phyloP scores from a whole-genome alignment of 2,329 filamentous ascomycete species.

The Colletotrichum theobromicola region DNA sequence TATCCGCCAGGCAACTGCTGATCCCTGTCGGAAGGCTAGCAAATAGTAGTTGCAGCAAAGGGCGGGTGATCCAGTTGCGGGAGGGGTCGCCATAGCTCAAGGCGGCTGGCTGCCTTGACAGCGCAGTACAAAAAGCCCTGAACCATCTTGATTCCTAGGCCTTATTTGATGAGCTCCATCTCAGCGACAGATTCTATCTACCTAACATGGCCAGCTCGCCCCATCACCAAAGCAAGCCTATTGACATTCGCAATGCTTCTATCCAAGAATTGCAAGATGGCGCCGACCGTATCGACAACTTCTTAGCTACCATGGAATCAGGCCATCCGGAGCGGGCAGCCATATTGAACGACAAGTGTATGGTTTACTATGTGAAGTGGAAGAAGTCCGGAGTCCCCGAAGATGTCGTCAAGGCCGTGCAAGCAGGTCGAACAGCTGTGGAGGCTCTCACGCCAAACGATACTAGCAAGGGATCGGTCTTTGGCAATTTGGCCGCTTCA shows the following conservation, averaged over 20 bases:
- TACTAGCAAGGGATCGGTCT: background rate
- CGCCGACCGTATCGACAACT: background rate
- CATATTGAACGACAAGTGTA: background rate
- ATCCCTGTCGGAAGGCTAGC: too few relatives aligned
- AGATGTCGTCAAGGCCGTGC: background rate
- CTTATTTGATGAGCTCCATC: too few relatives aligned
- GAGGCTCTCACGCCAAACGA: background rate
- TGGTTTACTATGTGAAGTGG: background rate
- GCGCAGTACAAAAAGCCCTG: too few relatives aligned
- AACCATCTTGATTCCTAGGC: rapidly evolving
- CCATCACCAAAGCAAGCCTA: rapidly evolving
- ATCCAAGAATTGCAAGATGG: background rate
- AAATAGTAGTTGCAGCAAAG: too few relatives aligned
- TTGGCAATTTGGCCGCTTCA: background rate
- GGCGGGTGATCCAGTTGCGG: too few relatives aligned
- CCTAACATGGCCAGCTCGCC: too few relatives aligned
- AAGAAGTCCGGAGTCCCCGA: background rate
- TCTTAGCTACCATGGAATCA: background rate
- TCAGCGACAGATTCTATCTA: too few relatives aligned
- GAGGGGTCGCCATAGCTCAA: too few relatives aligned
- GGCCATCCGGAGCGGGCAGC: background rate
- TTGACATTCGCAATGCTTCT: background rate
- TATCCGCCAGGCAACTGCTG: too few relatives aligned
- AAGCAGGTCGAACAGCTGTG: background rate
- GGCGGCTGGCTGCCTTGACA: too few relatives aligned